A percentile compares a stretch with the other conserved stretches of the same genome.
These are phyloP conservation scores for Pythium brassicae DNA, from an alignment of 352 stramenopile species.

Conservation along the genomic window DNA sequence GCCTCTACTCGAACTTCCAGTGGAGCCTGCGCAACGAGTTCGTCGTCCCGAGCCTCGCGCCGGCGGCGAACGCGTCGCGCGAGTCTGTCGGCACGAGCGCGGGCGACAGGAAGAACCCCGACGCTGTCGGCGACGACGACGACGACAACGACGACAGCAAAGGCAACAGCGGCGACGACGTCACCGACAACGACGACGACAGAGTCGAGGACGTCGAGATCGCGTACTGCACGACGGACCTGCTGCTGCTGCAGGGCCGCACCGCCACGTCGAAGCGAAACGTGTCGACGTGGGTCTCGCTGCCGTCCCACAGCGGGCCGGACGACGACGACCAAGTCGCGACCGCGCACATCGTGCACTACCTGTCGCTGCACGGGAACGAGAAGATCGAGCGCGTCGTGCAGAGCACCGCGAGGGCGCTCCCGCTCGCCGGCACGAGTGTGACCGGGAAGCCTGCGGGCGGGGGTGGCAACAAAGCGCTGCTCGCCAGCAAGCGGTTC, in stretches of 20 bases:
- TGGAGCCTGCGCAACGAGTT: conserved; percentile 72
- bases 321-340: conserved; percentile 32
- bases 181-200: conserved; percentile 16
- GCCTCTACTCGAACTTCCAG: conserved; percentile 77
- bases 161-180: conserved; percentile 30
- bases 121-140: background rate
- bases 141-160: background rate
- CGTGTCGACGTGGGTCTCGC: conserved; percentile 77
- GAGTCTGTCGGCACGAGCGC: too few relatives aligned
- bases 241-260: conserved; percentile 76
- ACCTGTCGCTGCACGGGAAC: conserved; percentile 66
- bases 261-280: conserved; percentile 24
- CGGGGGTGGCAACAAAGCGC: background rate
- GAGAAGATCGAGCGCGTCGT: conserved; percentile 70
- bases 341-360: conserved; percentile 77
- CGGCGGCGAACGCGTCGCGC: background rate
- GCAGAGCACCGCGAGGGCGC: conserved; percentile 44
- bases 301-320: conserved; percentile 58
- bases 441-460: background rate
- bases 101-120: conserved; percentile 4
- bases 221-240: conserved; percentile 74
- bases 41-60: conserved; percentile 47
- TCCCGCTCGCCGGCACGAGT: background rate
- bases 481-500: background rate
- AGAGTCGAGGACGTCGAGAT: conserved; percentile 51